These are phyloP conservation scores for Trichocladium antarcticum DNA, from an alignment of 495 filamentous ascomycete genomes.

Conservation along the genomic window DNA sequence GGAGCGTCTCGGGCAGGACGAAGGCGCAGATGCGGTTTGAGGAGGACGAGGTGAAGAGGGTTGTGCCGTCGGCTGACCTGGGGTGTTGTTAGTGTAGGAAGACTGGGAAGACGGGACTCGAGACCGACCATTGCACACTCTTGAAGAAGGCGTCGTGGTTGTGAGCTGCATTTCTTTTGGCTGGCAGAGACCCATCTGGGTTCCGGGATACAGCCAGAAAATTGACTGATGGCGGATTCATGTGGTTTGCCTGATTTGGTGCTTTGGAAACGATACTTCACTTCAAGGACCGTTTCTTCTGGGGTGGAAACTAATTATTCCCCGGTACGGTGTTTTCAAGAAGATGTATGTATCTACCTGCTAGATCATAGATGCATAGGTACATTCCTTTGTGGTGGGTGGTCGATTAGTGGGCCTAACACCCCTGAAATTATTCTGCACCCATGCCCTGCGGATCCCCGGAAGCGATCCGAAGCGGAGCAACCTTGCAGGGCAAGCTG, in stretches of 20 bases:
- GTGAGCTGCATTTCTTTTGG: background rate
- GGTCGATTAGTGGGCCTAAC: too few species aligned
- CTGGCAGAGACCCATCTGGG: slow-evolving; percentile 11
- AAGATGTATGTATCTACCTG: too few species aligned
- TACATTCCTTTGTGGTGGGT: too few species aligned
- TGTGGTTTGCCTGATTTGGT: background rate
- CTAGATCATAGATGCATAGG: too few species aligned
- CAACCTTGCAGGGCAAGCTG: too few species aligned
- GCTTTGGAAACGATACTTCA: too few species aligned
- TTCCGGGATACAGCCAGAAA: slow-evolving; percentile 14
- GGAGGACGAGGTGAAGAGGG: slow-evolving; percentile 60
- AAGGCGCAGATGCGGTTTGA: slow-evolving; percentile 59
- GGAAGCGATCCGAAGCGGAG: too few species aligned
- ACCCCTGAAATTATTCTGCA: too few species aligned
- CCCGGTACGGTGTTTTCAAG: too few species aligned
- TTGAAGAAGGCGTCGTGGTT: slow-evolving; percentile 24
- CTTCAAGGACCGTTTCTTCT: too few species aligned
- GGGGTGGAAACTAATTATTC: too few species aligned
- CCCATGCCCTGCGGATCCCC: too few species aligned
- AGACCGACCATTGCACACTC: slow-evolving; percentile 25
- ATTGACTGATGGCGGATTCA: slow-evolving; percentile 18
- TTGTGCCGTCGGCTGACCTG: slow-evolving; percentile 70
- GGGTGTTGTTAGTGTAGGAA: background rate
- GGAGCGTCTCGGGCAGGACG: slow-evolving; percentile 61
- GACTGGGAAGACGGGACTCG: background rate